Conservation (phyloP, 371 early-diverging fungal genomes). For the Rhizopus delemar region DNA sequence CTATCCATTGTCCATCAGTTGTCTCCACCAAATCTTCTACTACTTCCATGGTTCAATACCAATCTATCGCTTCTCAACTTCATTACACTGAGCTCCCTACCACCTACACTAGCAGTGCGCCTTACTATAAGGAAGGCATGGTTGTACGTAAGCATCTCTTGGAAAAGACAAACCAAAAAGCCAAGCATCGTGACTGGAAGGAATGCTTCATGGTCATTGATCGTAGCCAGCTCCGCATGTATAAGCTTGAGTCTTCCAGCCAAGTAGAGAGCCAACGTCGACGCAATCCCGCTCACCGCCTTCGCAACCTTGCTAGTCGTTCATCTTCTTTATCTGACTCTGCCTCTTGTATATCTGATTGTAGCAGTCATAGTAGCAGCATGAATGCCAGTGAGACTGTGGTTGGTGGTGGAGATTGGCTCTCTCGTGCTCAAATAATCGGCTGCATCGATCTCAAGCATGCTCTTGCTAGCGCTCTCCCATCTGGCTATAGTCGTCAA, state of each 20-base stretch:
- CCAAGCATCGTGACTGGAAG: conserved; percentile 80
- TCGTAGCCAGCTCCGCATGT: conserved; percentile 76
- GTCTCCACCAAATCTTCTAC: conserved; percentile 4
- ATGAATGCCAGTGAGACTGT: background rate
- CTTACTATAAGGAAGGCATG: conserved; percentile 66
- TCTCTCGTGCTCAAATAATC: conserved; percentile 32
- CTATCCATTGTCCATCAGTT: conserved; percentile 21
- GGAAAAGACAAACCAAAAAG: conserved; percentile 72
- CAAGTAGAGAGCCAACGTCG: background rate
- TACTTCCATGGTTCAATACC: conserved; percentile 25
- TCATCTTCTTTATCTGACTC: conserved; percentile 48
- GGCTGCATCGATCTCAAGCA: conserved; percentile 76
- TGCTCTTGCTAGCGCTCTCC: conserved; percentile 76
- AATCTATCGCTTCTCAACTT: conserved; percentile 29
- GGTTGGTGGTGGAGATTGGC: conserved; percentile 22
- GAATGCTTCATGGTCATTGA: conserved; percentile 72
- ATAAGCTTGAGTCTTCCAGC: conserved; percentile 58
- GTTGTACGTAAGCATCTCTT: conserved; percentile 80
- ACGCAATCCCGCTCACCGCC: conserved; percentile 24
- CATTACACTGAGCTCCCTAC: conserved; percentile 21
- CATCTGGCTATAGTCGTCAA: conserved; percentile 77
- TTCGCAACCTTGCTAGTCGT: conserved; percentile 5
- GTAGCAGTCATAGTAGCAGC: background rate
- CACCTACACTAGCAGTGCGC: conserved; percentile 25
- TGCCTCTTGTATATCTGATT: conserved; percentile 12